Percentiles rank a stretch among this genome's conserved stretches.
Conservation (phyloP, 2,329 filamentous ascomycete species). For the Aspergillus latus region DNA sequence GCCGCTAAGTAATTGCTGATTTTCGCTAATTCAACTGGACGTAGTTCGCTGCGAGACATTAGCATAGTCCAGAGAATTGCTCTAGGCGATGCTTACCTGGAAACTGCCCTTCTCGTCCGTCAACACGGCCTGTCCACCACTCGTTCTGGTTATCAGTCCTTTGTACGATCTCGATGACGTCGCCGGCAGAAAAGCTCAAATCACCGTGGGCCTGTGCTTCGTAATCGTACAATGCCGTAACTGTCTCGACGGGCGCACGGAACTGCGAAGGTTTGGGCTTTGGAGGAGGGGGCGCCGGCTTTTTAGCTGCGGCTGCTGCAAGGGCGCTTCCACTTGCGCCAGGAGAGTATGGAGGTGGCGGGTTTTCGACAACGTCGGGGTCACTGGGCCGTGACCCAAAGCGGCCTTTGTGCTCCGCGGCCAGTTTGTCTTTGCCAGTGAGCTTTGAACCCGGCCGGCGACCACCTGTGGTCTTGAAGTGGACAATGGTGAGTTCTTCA, state of each 20-base stretch:
- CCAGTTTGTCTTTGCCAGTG: constrained; percentile 36
- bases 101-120: constrained; percentile 84
- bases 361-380: constrained; percentile 53
- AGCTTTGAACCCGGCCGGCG: constrained; percentile 36
- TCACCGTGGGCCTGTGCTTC: constrained; percentile 94
- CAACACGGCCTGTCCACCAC: constrained; percentile 88
- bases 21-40: constrained; percentile 34
- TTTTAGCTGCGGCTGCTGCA: constrained; percentile 64
- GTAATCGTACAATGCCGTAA: constrained; percentile 92
- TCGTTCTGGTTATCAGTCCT: constrained; percentile 88
- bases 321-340: constrained; percentile 43
- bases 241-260: constrained; percentile 70
- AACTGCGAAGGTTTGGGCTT: constrained; percentile 79
- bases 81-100: constrained; percentile 65
- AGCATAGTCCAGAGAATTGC: constrained; percentile 1
- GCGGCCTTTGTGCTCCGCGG: constrained; percentile 38
- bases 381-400: constrained; percentile 34
- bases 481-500: constrained; percentile 81
- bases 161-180: constrained; percentile 82
- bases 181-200: constrained; percentile 85
- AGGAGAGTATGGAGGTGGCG: constrained; percentile 70
- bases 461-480: constrained; percentile 85
- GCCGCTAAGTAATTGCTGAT: background rate
- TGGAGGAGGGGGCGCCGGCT: constrained; percentile 67
- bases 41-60: constrained; percentile 36